Percentiles rank a stretch among this genome's conserved stretches.
Evolutionary conservation across 2,329 filamentous ascomycete genomes (phyloP).

Genomic region (Nemania sp.): DNA sequence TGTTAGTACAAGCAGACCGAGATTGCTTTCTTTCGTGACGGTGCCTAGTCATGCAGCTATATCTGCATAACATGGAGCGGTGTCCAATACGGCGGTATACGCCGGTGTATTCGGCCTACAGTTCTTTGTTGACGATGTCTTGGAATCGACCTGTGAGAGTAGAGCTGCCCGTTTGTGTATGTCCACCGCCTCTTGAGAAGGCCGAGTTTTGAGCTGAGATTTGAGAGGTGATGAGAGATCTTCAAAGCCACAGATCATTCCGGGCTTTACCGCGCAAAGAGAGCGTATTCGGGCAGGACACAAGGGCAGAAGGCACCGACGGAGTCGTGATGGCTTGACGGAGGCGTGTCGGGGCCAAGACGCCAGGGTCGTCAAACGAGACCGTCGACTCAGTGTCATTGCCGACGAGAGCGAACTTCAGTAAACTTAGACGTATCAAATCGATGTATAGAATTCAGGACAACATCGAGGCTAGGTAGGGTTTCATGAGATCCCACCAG

Average conservation of each 20-base stretch:
- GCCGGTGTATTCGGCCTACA: conserved; percentile 48
- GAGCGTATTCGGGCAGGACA: conserved; percentile 25
- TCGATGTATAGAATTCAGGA: conserved; percentile 33
- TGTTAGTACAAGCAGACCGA: conserved; percentile 44
- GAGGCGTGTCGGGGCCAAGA: conserved; percentile 32
- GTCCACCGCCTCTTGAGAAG: conserved; percentile 53
- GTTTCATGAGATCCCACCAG: conserved; percentile 47
- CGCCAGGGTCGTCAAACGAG: conserved; percentile 30
- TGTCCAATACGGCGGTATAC: conserved; percentile 41
- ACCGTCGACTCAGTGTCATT: conserved; percentile 36
- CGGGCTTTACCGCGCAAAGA: conserved; percentile 24
- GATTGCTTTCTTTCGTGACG: conserved; percentile 45
- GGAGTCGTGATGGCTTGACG: conserved; percentile 27
- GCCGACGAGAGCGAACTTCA: conserved; percentile 33
- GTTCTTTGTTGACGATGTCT: conserved; percentile 54
- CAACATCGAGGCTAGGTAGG: conserved; percentile 43
- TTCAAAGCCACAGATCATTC: conserved; percentile 24
- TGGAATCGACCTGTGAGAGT: conserved; percentile 51
- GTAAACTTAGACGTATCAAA: conserved; percentile 34
- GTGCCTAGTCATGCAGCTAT: conserved; percentile 44
- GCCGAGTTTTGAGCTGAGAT: conserved; percentile 47
- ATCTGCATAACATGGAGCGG: conserved; percentile 42
- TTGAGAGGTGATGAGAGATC: conserved; percentile 44
- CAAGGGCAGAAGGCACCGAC: conserved; percentile 24
- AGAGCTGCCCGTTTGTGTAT: conserved; percentile 50